A percentile compares a stretch with the other conserved stretches of the same genome.
Evolutionary conservation across 164 flowering plant species (phyloP).

Genomic region (Piper longum): DNA sequence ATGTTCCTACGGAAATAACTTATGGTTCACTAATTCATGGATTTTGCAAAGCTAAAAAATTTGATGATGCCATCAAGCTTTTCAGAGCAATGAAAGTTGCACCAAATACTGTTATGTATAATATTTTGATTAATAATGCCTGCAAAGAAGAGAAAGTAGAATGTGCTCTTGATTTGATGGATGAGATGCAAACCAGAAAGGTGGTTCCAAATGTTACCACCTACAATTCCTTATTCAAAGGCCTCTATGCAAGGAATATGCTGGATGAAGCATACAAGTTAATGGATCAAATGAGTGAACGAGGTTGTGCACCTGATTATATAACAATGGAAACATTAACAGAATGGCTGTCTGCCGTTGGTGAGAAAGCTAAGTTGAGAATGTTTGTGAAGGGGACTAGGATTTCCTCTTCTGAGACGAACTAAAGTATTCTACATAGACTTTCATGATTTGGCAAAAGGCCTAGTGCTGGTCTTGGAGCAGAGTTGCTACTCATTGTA

Average conservation of each 20-base stretch:
- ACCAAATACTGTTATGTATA: slow-evolving; percentile 68
- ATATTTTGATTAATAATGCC: slow-evolving; percentile 44
- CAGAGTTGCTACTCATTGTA: no score
- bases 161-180: slow-evolving; percentile 43
- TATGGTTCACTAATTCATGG: slow-evolving; percentile 71
- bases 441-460: no score
- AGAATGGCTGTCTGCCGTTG: slow-evolving; percentile 66
- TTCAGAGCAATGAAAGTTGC: slow-evolving; percentile 40
- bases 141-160: slow-evolving; percentile 43
- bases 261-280: slow-evolving; percentile 41
- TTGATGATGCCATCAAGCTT: slow-evolving; percentile 56
- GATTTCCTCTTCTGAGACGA: slow-evolving; percentile 11
- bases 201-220: slow-evolving; percentile 40
- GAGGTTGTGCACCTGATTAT: slow-evolving; percentile 63
- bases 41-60: slow-evolving; percentile 31
- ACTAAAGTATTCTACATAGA: no score
- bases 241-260: slow-evolving; percentile 36
- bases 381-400: slow-evolving; percentile 31
- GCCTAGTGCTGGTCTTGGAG: no score
- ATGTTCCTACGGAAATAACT: slow-evolving; percentile 48
- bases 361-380: slow-evolving; percentile 36
- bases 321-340: slow-evolving; percentile 64
- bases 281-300: slow-evolving; percentile 66
- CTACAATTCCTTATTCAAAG: slow-evolving; percentile 63
- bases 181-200: slow-evolving; percentile 46